Base-by-base conservation (phyloP, 2,329 filamentous ascomycete genomes). In the Fusarium sp. region DNA sequence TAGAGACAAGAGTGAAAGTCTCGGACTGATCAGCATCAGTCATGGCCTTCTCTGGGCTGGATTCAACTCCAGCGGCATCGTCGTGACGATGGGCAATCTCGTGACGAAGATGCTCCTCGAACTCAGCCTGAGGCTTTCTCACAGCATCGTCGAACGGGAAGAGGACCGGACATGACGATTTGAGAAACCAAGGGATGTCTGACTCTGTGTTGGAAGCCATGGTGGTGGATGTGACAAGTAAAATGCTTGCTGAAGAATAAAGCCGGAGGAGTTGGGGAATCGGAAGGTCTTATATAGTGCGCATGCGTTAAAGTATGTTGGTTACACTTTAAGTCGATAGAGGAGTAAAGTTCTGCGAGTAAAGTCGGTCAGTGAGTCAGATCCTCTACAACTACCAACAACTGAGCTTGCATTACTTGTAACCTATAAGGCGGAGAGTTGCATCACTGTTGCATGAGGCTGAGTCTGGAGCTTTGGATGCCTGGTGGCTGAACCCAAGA, bases 111-210 rank as follows among this genome's bases (percentile, higher is more conserved):
- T 78, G 81, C 4, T 52, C 60, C 14, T 79, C 75, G 42, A 82
- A 82, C 7, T 80, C 77, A n/a, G 70, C 65, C 10, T 71, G 67
- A 0, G 79, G 57, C 20, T 77, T 69, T 42, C 70, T 75, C 47
- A 83, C 71, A 20, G 77, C 81, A n/a, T 78, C 75, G 42, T 80
- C 73, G 11, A 65, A 60, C 3, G 83, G 82, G 46, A 83, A 77
- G 14, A 77, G 67, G 30, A 84, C 82, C 0, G 81, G 81, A 30
- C 73, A 78, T 0, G 75, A 78, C 12, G 79, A 79, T 57, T 77
- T 77, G 52, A 84, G 77, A 67, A 81, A 83, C 80, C 81, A 84
- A 18, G 76, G 74, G 41, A 62, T 65, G 42, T 73, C 63, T 55
- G 67, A 56, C n/a, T 70, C 69, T 37, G 60, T 49, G 30, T 64